Evolutionary conservation across 129 eudicot species (phyloP), one percentile per base, ranked within the genome.

Genomic region (Sambucus nigra): DNA sequence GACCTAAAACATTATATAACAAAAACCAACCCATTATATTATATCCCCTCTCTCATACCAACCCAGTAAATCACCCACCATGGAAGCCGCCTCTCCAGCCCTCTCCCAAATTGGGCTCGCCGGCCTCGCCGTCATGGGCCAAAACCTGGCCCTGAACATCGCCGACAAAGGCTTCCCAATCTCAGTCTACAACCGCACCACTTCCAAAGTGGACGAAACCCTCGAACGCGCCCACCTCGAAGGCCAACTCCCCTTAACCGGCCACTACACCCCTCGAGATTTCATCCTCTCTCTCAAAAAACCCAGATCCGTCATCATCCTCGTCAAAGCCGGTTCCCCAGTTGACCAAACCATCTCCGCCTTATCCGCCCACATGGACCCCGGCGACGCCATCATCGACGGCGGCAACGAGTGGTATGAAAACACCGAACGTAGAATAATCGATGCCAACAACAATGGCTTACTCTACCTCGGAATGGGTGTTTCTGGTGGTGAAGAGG

Each of bases 391-490:
- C 20, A 85, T 91, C 17, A 79, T 91, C 41, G 98, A 91, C 41
- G 98, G 95, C 0, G 98, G 98, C 0, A 91, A 91, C 50, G 95
- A 85, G 78, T 91, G 95, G 95, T 91, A 85, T 24, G 88, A 91
- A 41, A 85, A 91, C 44, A 91, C 98, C 2, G 95, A 85, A 60
- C 65, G 98, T 0, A 61, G 98, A 0, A 79, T 85, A 12, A 17
- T 14, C 1, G 94, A 91, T 1, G 88, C 87, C 0, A 16, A 55
- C 0, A 10, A 22, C 0, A 73, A 59, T 7, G 95, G 95, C 1
- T 31, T 91, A 55, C 63, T 85, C 6, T 91, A 85, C 48, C 54
- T 91, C 2, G 98, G 98, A 1, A 91, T 91, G 98, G 98, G 97
- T 0, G 97, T 89, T 8, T 84, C 95, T 0, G 97, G 97, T 1